A percentile compares a stretch with the other conserved stretches of the same genome.
Conservation (phyloP, 192 early-diverging fungal species). For the Pecoramyces ruminantium region DNA sequence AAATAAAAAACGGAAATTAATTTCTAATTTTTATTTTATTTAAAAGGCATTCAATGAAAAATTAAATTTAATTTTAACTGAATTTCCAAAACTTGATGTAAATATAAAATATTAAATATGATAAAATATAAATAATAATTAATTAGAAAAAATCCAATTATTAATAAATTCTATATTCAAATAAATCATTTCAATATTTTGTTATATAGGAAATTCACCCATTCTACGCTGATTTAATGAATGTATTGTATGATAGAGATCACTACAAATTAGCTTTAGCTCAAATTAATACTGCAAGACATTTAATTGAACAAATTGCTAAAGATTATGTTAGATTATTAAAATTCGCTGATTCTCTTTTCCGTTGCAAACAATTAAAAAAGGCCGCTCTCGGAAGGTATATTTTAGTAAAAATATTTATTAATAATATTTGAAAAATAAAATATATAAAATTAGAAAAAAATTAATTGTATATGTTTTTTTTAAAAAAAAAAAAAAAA, state of each 20-base stretch:
- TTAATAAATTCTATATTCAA: too few species aligned
- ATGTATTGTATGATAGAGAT: conserved; percentile 99
- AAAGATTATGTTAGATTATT: conserved; percentile 94
- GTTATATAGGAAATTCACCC: conserved; percentile 97
- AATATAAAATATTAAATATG: conserved; percentile 2
- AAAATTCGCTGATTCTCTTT: conserved; percentile 99
- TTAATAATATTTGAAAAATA: too few species aligned
- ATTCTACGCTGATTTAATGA: conserved; percentile 99
- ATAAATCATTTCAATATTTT: too few species aligned
- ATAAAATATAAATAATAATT: too few species aligned
- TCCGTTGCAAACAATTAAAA: conserved; percentile 98
- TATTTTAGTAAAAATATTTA: too few species aligned
- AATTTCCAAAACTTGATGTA: conserved; percentile 97
- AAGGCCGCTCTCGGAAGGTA: conserved; percentile 82
- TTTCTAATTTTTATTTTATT: not conserved
- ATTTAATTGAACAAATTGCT: conserved; percentile 89
- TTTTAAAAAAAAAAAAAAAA: too few species aligned
- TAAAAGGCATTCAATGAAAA: conserved; percentile 81
- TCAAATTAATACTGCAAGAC: conserved; percentile 94
- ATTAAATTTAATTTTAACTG: conserved; percentile 74
- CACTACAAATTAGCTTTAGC: conserved; percentile 99
- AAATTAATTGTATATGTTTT: too few species aligned
- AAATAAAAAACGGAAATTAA: not conserved
- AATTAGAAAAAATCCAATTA: too few species aligned
- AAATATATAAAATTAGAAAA: too few species aligned